phyloP scores from a whole-genome alignment of 371 early-diverging fungal genomes.

The Actinomortierella wolfii region DNA sequence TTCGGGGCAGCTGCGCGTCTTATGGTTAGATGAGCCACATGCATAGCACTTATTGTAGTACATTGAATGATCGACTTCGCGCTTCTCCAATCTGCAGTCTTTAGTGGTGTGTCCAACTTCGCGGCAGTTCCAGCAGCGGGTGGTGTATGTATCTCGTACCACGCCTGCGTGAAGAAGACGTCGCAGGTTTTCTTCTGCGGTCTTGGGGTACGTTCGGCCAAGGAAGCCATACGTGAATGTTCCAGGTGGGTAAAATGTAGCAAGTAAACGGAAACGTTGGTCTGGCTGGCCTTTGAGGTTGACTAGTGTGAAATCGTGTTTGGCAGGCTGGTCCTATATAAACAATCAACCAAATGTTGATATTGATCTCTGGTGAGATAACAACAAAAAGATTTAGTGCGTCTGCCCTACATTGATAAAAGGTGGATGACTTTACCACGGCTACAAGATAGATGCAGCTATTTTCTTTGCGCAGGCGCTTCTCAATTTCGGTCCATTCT shows the following conservation, averaged over 20 bases:
- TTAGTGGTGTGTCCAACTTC: constrained; percentile 59
- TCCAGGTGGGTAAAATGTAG: constrained; percentile 34
- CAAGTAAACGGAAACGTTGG: constrained; percentile 27
- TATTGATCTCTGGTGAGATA: too few relatives aligned
- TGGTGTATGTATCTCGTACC: constrained; percentile 41
- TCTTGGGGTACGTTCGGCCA: constrained; percentile 20
- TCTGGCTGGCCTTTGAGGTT: constrained; percentile 25
- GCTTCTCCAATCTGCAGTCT: constrained; percentile 50
- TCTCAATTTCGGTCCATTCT: constrained; percentile 25
- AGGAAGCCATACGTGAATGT: constrained; percentile 28
- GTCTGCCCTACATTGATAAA: too few relatives aligned
- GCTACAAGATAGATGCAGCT: constrained; percentile 37
- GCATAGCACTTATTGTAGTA: constrained; percentile 55
- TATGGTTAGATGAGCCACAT: constrained; percentile 60
- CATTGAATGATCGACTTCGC: constrained; percentile 18
- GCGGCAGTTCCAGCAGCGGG: constrained; percentile 73
- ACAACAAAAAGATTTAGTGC: too few relatives aligned
- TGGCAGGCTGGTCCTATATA: too few relatives aligned
- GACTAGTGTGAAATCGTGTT: constrained; percentile 30
- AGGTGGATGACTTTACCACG: too few relatives aligned
- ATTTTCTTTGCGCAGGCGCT: constrained; percentile 24
- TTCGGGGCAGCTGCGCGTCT: constrained; percentile 50
- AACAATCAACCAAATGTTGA: too few relatives aligned
- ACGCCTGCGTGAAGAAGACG: constrained; percentile 25
- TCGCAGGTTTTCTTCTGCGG: constrained; percentile 27